phyloP scores from a whole-genome alignment of 371 early-diverging fungal species.

The Actinomortierella ambigua region DNA sequence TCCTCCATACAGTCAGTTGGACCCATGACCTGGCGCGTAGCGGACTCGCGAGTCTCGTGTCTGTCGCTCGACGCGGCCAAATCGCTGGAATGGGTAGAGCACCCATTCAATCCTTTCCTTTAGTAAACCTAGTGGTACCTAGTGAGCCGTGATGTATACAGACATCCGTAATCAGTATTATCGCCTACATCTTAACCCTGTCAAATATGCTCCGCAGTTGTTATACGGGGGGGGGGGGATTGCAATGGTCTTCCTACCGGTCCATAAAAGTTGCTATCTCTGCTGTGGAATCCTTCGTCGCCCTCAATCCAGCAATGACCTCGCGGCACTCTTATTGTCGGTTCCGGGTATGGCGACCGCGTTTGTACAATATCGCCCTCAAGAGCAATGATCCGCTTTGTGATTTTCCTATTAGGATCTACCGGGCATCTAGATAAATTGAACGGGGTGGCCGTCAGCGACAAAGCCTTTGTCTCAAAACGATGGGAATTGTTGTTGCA shows the following conservation, averaged over 20 bases:
- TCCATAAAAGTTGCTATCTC: conserved; percentile 88
- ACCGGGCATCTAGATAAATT: conserved; percentile 65
- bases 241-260: conserved; percentile 61
- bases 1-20: no score
- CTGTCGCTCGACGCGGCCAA: conserved; percentile 29
- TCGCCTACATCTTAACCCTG: no score
- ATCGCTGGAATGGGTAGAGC: conserved; percentile 32
- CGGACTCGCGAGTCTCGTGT: conserved; percentile 24
- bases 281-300: conserved; percentile 86
- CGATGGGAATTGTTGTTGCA: no score
- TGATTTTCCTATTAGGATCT: conserved; percentile 70
- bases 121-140: conserved; percentile 39
- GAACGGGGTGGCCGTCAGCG: no score
- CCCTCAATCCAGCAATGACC: conserved; percentile 95
- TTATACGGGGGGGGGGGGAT: no score
- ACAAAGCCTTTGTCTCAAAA: no score
- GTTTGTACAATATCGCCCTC: conserved; percentile 86
- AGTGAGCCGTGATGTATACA: neutral
- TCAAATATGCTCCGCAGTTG: no score
- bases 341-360: conserved; percentile 41
- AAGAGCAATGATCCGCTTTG: conserved; percentile 86
- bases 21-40: conserved; percentile 38
- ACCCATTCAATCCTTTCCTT: conserved; percentile 26
- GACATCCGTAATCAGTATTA: no score
- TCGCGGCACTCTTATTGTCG: conserved; percentile 70